Evolutionary conservation across 2,329 filamentous ascomycete genomes (phyloP).

Genomic region (Fusarium albidum): DNA sequence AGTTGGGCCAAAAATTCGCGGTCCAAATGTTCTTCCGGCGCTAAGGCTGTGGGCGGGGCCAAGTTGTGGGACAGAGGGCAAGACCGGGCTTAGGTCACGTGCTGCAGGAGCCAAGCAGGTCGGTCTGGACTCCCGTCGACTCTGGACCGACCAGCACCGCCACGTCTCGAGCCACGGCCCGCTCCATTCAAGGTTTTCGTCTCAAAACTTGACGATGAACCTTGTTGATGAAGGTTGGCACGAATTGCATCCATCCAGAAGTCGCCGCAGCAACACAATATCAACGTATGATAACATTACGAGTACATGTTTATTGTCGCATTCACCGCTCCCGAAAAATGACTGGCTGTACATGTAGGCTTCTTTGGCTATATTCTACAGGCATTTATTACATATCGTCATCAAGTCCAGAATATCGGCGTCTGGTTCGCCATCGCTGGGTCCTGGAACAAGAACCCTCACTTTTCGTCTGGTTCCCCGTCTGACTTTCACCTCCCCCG

Average conservation of each 20-base stretch:
- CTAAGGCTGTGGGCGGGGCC: slow-evolving; percentile 29
- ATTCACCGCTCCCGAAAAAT: too few relatives aligned
- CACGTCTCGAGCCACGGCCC: slow-evolving; percentile 1
- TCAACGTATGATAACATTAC: too few relatives aligned
- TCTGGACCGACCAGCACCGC: not conserved
- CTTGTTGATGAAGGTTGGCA: not conserved
- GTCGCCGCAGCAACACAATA: too few relatives aligned
- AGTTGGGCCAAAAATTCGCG: slow-evolving; percentile 40
- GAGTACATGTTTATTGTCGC: too few relatives aligned
- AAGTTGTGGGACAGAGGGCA: slow-evolving; percentile 26
- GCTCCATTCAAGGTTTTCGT: too few relatives aligned
- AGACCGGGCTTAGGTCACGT: slow-evolving; percentile 32
- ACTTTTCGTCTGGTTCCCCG: slow-evolving; percentile 12
- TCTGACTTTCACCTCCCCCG: slow-evolving; percentile 16
- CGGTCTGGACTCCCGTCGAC: too few relatives aligned
- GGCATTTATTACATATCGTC: not conserved
- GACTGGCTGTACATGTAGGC: slow-evolving; percentile 7
- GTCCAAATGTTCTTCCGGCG: slow-evolving; percentile 41
- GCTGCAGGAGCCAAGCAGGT: not conserved
- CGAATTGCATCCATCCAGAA: not conserved
- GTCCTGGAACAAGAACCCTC: slow-evolving; percentile 14
- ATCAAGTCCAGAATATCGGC: slow-evolving; percentile 19
- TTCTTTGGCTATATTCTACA: slow-evolving; percentile 14
- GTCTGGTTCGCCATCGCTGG: slow-evolving; percentile 13
- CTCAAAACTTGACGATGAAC: slow-evolving; percentile 5